Conservation (phyloP, 2,329 filamentous ascomycete genomes). For the Alternaria alternata region DNA sequence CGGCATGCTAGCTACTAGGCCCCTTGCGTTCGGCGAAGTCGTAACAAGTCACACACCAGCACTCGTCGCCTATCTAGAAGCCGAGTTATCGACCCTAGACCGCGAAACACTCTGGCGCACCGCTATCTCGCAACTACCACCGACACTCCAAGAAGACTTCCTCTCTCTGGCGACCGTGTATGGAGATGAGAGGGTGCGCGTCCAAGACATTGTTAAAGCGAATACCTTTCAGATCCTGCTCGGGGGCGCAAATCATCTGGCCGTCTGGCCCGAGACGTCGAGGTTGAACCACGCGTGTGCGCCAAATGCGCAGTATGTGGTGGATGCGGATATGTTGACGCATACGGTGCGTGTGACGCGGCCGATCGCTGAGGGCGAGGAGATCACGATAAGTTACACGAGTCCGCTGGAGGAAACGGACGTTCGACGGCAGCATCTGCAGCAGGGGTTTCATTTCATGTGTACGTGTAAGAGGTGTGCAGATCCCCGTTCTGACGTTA, state of each 20-base stretch:
- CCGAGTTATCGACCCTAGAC: constrained; percentile 35
- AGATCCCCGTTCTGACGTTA: constrained; percentile 39
- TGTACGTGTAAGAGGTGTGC: constrained; percentile 52
- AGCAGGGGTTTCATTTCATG: constrained; percentile 51
- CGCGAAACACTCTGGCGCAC: constrained; percentile 39
- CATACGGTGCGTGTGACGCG: constrained; percentile 52
- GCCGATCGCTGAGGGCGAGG: constrained; percentile 46
- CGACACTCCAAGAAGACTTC: constrained; percentile 23
- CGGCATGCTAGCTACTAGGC: constrained; percentile 39
- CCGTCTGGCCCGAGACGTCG: constrained; percentile 51
- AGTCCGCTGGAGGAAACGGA: constrained; percentile 41
- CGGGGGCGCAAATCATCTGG: constrained; percentile 41
- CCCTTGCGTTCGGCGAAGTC: constrained; percentile 31
- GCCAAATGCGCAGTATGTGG: constrained; percentile 52
- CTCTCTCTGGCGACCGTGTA: constrained; percentile 37
- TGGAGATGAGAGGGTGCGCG: constrained; percentile 31
- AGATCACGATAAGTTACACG: constrained; percentile 54
- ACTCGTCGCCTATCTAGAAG: constrained; percentile 41
- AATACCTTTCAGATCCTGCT: constrained; percentile 46
- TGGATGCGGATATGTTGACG: constrained; percentile 48
- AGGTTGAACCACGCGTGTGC: constrained; percentile 54
- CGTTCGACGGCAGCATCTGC: constrained; percentile 42
- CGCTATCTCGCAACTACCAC: constrained; percentile 39
- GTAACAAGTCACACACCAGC: constrained; percentile 45
- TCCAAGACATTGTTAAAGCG: constrained; percentile 48